Base-by-base conservation (phyloP, 2,329 filamentous ascomycete species). In the Ampelomyces quisqualis region DNA sequence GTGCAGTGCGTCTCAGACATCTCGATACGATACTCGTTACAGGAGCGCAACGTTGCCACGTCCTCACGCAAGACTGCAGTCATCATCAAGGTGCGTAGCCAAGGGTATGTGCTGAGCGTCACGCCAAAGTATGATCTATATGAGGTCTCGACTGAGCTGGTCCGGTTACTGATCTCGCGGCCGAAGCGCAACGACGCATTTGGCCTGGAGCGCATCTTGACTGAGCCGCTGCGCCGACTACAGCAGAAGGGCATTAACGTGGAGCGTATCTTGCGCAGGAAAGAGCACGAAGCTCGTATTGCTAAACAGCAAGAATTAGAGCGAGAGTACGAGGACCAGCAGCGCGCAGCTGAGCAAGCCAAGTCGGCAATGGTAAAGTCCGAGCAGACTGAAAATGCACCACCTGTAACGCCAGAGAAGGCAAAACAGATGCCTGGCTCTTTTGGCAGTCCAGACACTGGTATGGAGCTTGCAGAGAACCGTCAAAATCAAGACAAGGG, bases 241-340 rank as follows among this genome's bases (percentile, higher is more conserved):
- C 84, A 88, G 57, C 82, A 84, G 45, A 88, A 93, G 50, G 93
- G 93, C 2, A 97, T 96, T 74, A 97, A 98, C 54, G 93, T 98
- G 26, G 89, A 96, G 60, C 85, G 93, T 34, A 97, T 98, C 48
- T 76, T 98, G 15, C 82, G 88, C 24, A 85, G 85, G 38, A 94
- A 94, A 71, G 89, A 86, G 14, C 87, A 88, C 2, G 90, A 97
- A 67, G 88, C 88, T 5, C 81, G 88, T 37, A 83, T 97, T 51
- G 90, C 89, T 0, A 90, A 96, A 60, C 83, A 85, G 58, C 84
- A 84, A 58, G 88, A 95, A 60, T 80, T 85, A 51, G 79, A 81
- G 59, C 77, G 77, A 22, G 81, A 90, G 15, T 78, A 81, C 41
- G 79, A 85, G 53, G 78, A 79, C 50, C 71, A 73, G 47, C 73